Evolutionary conservation across 1,284 basidiomycete species (phyloP), one percentile per base, ranked within the genome.

Genomic region (Psilocybe mexicana): DNA sequence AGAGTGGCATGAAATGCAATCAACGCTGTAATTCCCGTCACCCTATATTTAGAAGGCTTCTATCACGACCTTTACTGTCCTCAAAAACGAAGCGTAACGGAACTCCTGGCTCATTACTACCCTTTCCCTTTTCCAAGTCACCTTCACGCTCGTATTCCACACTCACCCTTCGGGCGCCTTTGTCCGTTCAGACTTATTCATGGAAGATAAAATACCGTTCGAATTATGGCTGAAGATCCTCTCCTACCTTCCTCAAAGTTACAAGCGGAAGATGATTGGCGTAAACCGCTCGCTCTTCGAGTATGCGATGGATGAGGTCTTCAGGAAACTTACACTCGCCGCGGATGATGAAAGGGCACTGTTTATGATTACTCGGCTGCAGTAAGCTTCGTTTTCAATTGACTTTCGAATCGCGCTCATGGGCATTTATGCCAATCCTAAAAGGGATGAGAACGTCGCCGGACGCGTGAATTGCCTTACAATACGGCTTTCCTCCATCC

Each of bases 391-490:
- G 11, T 25, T 8, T 12, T 54, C 8, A 30, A 28, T 36, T 25
- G 7, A 6, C 10, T 5, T 14, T 12, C 24, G 42, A 8, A n/a
- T 12, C 24, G 28, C 14, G 14, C 14, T 24, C 40, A 43, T 10
- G 25, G 43, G 18, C 44, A 8, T 6, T 6, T 5, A 3, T 42
- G 61, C 2, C 51, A 35, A 52, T 56, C 14, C 10, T 8, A 23
- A 6, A n/a, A 64, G 66, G 43, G 35, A 59, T 23, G n/a, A 51
- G 18, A 57, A 55, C 18, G 56, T 67, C 33, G 59, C 64, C 3
- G 36, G 40, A 25, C 65, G 66, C n/a, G 67, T 69, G 6, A 60
- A 52, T 8, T 58, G 60, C n/a, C 30, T 71, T 4, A 55, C 65
- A 35, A 58, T 69, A 25, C 54, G 59, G 14, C 65, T 66, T 5